Evolutionary conservation across 306 rosid genomes (phyloP), one percentile per base, ranked within the genome.

Genomic region (Carpinus fangiana): DNA sequence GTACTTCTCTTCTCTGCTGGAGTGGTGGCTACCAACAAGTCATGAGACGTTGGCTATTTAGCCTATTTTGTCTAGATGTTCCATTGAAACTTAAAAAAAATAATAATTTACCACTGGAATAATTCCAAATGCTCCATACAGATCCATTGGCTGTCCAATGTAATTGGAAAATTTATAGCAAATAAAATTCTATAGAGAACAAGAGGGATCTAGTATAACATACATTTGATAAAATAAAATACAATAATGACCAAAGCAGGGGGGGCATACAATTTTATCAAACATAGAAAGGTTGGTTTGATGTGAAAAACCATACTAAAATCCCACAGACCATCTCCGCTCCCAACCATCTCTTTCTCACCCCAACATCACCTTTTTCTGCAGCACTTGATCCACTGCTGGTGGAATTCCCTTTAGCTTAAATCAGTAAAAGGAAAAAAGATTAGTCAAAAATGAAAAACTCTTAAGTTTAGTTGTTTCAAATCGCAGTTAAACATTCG

Each of bases 351-450:
- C 45, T 75, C 81, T 72, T 88, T 59, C 89, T 85, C 84, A 57
- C 85, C 23, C 86, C 88, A 3, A 87, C 90, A 67, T 68, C 81
- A 52, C 74, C 86, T 72, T 76, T 85, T 14, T 34, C 87, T 5
- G 82, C 75, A 23, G 83, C 79, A 41, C 9, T 76, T 78, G 83
- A 47, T 60, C 81, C 87, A 10, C 74, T 55, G 43, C 83, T 65
- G 28, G 82, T 61, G 70, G 83, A 78, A 74, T 53, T 79, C 77
- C 69, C 84, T 76, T 17, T 61, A 51, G 31, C 60, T 74, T 73
- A 17, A 74, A 80, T 5, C 70, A 80, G 45, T 2, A 17, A 17
- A 48, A 46, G 23, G 26, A 45, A 14, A 14, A n/a, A 28, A 45
- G 12, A 61, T 16, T 14, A 20, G 43, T 57, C 23, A 26, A 41